Evolutionary conservation across 169 alveolate species (phyloP).

Genomic region (Plasmodium cynomolgi): DNA sequence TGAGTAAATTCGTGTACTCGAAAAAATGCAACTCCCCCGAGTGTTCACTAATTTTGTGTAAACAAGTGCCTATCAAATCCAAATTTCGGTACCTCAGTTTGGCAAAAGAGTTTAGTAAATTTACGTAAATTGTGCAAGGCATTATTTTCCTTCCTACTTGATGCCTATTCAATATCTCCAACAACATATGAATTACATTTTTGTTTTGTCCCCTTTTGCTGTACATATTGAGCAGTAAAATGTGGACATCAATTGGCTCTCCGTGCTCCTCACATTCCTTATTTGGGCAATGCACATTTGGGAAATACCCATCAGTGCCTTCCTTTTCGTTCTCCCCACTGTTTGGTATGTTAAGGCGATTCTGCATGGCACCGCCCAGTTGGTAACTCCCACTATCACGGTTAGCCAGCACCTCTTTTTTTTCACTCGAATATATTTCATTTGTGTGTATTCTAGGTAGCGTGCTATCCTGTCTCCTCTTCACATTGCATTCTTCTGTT

Average conservation of each 20-base stretch:
- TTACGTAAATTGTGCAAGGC: constrained; percentile 18
- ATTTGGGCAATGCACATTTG: background rate
- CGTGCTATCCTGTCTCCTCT: background rate
- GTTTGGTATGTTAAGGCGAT: background rate
- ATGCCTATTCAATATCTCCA: constrained; percentile 21
- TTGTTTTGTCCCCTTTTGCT: constrained; percentile 55
- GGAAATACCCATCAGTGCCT: background rate
- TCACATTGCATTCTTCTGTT: background rate
- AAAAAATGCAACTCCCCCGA: constrained; percentile 21
- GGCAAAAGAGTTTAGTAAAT: constrained; percentile 60
- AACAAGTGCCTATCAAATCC: constrained; percentile 11
- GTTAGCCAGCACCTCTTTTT: background rate
- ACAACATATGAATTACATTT: constrained; percentile 5
- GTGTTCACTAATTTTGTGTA: constrained; percentile 31
- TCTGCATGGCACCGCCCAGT: background rate
- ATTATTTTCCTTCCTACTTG: background rate
- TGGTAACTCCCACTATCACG: background rate
- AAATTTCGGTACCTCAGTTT: constrained; percentile 57
- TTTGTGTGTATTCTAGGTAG: background rate
- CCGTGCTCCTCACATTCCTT: background rate
- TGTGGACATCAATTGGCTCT: background rate
- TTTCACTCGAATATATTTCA: background rate
- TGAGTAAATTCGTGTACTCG: constrained; percentile 46
- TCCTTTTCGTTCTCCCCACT: background rate
- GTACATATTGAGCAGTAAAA: constrained; percentile 34